Conservation (phyloP, 2,329 filamentous ascomycete genomes). For the Pseudogymnoascus sp. region DNA sequence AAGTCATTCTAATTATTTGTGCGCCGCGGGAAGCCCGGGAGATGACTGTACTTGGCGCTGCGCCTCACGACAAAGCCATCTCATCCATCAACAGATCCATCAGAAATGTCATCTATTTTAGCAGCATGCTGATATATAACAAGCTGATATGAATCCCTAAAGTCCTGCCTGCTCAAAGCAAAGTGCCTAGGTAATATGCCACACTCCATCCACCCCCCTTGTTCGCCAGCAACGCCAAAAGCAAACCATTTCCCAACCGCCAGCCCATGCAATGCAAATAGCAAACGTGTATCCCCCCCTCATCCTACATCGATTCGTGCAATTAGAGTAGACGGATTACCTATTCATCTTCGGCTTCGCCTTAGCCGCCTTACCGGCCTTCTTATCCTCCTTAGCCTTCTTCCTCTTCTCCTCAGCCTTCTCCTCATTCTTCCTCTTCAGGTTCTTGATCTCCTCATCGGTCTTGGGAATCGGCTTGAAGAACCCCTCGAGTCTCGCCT, state of each 20-base stretch:
- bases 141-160: not conserved
- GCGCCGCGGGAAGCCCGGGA: not conserved
- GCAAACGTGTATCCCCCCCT: not conserved
- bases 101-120: not conserved
- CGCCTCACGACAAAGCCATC: not conserved
- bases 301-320: not conserved
- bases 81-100: not conserved
- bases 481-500: conserved; percentile 88
- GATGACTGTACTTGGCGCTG: not conserved
- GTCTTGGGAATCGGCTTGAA: conserved; percentile 91
- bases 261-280: conserved; percentile 7
- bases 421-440: conserved; percentile 92
- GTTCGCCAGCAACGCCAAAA: not conserved
- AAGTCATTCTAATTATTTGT: not conserved
- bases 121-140: not conserved
- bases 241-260: not conserved
- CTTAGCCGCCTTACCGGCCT: conserved; percentile 89
- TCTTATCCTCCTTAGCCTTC: conserved; percentile 87
- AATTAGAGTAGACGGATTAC: conserved; percentile 39
- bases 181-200: not conserved
- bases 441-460: conserved; percentile 69
- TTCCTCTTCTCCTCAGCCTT: conserved; percentile 91
- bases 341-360: conserved; percentile 58
- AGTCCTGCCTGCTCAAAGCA: not conserved
- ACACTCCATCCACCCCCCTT: not conserved